phyloP scores from a whole-genome alignment of 108 stramenopile species.

The Nitzschia sp. region DNA sequence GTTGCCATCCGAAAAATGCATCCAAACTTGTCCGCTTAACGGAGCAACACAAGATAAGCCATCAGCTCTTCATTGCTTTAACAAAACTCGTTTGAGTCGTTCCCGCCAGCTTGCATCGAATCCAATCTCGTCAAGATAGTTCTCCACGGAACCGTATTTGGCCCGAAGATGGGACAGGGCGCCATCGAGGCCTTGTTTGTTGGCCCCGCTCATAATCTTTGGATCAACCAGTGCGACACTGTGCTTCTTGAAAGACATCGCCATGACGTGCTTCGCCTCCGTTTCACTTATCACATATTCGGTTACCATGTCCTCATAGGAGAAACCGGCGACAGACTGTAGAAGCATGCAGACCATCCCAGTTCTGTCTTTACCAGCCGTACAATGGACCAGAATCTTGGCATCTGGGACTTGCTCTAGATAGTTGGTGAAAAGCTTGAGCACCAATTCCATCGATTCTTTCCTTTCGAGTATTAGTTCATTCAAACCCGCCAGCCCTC shows the following conservation, averaged over 20 bases:
- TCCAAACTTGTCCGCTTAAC: too few relatives aligned
- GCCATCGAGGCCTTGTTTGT: neutral
- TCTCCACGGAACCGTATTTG: constrained; percentile 6
- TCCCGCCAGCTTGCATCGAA: constrained; percentile 10
- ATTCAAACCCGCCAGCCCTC: constrained; percentile 4
- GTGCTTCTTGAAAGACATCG: neutral
- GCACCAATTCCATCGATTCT: neutral
- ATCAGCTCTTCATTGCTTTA: neutral
- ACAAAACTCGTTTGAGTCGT: neutral
- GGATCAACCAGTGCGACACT: neutral
- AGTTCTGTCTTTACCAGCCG: constrained; percentile 4
- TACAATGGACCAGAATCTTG: constrained; percentile 13
- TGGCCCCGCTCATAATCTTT: neutral
- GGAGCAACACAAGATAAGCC: neutral
- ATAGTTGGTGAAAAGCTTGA: constrained; percentile 2
- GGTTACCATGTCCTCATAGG: neutral
- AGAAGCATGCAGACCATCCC: constrained; percentile 1
- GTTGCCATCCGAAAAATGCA: too few relatives aligned
- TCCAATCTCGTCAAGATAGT: constrained; percentile 3
- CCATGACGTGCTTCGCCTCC: neutral
- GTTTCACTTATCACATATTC: neutral
- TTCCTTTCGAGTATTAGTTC: neutral
- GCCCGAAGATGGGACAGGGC: neutral
- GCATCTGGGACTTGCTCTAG: constrained; percentile 8
- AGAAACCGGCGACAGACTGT: constrained; percentile 1